These are phyloP conservation scores for Arachis monticola DNA, from an alignment of 331 rosid genomes.

Conservation along the genomic window DNA sequence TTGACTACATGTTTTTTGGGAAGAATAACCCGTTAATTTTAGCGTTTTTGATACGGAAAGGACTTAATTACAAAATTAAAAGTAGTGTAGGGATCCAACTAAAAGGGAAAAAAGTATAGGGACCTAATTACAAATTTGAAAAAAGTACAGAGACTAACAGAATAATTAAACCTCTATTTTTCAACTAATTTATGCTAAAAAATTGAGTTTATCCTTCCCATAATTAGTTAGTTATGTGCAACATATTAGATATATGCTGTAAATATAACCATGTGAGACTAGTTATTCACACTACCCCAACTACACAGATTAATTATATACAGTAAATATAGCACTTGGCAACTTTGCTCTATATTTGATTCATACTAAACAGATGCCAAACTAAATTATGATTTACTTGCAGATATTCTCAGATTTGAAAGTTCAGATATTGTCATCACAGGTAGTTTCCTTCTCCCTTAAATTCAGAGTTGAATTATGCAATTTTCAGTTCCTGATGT, in stretches of 20 bases:
- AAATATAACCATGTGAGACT: not conserved
- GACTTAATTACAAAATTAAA: too few relatives aligned
- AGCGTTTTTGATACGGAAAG: too few relatives aligned
- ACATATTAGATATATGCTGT: not conserved
- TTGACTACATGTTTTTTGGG: too few relatives aligned
- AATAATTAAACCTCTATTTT: not conserved
- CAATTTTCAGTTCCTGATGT: constrained; percentile 3
- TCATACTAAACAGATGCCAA: constrained; percentile 12
- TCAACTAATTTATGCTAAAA: constrained; percentile 22
- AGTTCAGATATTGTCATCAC: constrained; percentile 83
- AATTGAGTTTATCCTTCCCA: not conserved
- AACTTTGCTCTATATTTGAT: not conserved
- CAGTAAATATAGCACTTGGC: too few relatives aligned
- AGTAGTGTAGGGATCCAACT: not conserved
- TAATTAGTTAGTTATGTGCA: not conserved
- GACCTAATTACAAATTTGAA: too few relatives aligned
- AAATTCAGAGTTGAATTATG: constrained; percentile 17
- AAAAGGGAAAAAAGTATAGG: too few relatives aligned
- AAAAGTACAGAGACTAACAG: too few relatives aligned
- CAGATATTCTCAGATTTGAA: constrained; percentile 95
- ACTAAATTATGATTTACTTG: constrained; percentile 40
- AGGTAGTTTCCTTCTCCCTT: constrained; percentile 59
- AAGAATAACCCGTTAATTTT: too few relatives aligned
- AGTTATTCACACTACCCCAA: not conserved
- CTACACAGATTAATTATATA: too few relatives aligned